Evolutionary conservation across 2,329 filamentous ascomycete species (phyloP).

Genomic region (Ceratocystis huliohia): DNA sequence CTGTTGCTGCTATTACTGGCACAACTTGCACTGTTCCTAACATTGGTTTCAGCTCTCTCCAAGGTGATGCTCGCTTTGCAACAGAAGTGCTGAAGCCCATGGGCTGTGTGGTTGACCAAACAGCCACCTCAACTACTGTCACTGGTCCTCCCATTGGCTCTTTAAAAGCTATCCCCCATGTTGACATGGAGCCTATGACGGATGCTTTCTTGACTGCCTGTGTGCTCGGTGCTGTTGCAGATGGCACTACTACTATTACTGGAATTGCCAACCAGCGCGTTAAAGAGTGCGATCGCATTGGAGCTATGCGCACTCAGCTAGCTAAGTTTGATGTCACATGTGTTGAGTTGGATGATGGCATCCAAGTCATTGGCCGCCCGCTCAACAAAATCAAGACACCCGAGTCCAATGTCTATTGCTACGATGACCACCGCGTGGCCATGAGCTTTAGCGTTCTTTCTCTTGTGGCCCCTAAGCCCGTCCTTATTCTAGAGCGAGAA

Average conservation of each 20-base stretch:
- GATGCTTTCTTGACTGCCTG: conserved; percentile 95
- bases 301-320: conserved; percentile 87
- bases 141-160: conserved; percentile 67
- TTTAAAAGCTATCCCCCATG: conserved; percentile 61
- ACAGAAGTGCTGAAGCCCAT: conserved; percentile 81
- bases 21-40: conserved; percentile 94
- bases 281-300: conserved; percentile 95
- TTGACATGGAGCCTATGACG: conserved; percentile 99
- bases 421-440: conserved; percentile 92
- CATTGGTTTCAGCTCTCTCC: conserved; percentile 80
- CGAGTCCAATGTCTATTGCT: conserved; percentile 66
- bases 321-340: conserved; percentile 85
- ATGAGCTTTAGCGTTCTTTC: conserved; percentile 96
- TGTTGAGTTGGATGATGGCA: conserved; percentile 85
- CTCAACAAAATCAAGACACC: conserved; percentile 41
- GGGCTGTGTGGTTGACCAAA: conserved; percentile 84
- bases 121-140: conserved; percentile 75
- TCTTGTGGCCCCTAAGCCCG: conserved; percentile 54
- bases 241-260: conserved; percentile 69
- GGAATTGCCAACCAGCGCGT: conserved; percentile 97
- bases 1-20: conserved; percentile 87
- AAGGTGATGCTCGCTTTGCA: conserved; percentile 90
- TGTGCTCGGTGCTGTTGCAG: conserved; percentile 79
- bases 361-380: conserved; percentile 51
- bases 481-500: conserved; percentile 75